Evolutionary conservation across 495 filamentous ascomycete species (phyloP), one percentile per base, ranked within the genome.

Genomic region (Cladorrhinum samala): DNA sequence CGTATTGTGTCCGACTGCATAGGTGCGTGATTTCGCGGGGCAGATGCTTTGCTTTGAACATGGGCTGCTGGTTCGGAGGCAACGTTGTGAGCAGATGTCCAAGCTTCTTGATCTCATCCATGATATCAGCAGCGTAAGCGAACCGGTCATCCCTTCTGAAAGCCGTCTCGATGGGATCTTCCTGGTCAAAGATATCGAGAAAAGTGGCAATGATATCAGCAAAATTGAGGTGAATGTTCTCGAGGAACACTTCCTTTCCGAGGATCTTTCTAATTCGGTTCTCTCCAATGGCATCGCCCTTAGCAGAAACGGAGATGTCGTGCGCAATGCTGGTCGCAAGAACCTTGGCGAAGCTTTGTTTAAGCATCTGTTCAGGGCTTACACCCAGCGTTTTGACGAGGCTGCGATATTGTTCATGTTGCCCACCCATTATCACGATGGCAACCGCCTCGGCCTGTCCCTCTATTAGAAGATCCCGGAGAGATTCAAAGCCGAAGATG

Each of bases 271-370:
- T 83, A 5, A 96, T 58, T 44, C 82, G 75, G 38, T 72, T 73
- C 57, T 95, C 89, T 9, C 85, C 84, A 5, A 65, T 76, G n/a
- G 77, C 73, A 42, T 77, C 70, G 50, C 81, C 74, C 41, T 73
- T 63, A 39, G 76, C 79, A 16, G 81, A 75, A 20, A 80, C 69
- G 60, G 79, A 79, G 55, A 90, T 83, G 64, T 95, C 90, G 60
- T 85, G 79, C 3, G 87, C 85, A 48, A 95, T 82, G 52, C 85
- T 82, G 68, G 97, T 97, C 19, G 90, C 89, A 40, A 89, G 77
- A 11, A 86, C 80, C 67, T 88, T 92, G 40, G 83, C 78, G 60
- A 97, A 96, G 19, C 82, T 85, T n/a, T 66, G 68, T 27, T 74
- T 67, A 27, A 94, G 57, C 18, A 94, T 69, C 13, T 86, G 73